Evolutionary conservation across 192 early-diverging fungal genomes (phyloP).

Genomic region (Backusella psychrophila): DNA sequence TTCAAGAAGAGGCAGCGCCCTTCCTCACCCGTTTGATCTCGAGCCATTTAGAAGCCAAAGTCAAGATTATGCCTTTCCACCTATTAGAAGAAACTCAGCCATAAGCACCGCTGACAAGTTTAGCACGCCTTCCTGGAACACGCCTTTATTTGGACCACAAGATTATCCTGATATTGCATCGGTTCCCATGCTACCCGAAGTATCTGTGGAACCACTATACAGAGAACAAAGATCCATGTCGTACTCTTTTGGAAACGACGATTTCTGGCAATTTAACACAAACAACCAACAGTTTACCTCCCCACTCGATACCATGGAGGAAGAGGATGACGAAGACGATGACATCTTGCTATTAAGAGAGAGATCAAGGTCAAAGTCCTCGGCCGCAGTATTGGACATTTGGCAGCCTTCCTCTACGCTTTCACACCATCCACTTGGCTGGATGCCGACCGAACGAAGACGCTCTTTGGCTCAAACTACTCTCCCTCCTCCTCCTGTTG

Average conservation of each 20-base stretch:
- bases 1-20: background rate
- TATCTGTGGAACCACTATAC: constrained; percentile 38
- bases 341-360: constrained; percentile 39
- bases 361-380: constrained; percentile 60
- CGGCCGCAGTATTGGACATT: constrained; percentile 59
- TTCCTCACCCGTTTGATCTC: constrained; percentile 13
- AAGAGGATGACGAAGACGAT: constrained; percentile 29
- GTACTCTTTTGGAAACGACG: constrained; percentile 49
- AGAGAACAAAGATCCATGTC: constrained; percentile 56
- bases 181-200: constrained; percentile 35
- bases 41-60: background rate
- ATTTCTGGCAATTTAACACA: constrained; percentile 26
- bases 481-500: background rate
- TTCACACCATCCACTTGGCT: constrained; percentile 7
- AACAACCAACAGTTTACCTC: constrained; percentile 15
- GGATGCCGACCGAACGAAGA: background rate
- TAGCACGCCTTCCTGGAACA: background rate
- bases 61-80: constrained; percentile 8
- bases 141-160: background rate
- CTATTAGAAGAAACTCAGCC: constrained; percentile 11
- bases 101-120: constrained; percentile 9
- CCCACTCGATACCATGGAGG: constrained; percentile 27
- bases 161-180: constrained; percentile 26
- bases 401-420: background rate
- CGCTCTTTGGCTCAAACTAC: background rate